A percentile compares a stretch with the other conserved stretches of the same genome.
These are phyloP conservation scores for Entophlyctis luteolus DNA, from an alignment of 192 early-diverging fungal genomes.

Conservation along the genomic window DNA sequence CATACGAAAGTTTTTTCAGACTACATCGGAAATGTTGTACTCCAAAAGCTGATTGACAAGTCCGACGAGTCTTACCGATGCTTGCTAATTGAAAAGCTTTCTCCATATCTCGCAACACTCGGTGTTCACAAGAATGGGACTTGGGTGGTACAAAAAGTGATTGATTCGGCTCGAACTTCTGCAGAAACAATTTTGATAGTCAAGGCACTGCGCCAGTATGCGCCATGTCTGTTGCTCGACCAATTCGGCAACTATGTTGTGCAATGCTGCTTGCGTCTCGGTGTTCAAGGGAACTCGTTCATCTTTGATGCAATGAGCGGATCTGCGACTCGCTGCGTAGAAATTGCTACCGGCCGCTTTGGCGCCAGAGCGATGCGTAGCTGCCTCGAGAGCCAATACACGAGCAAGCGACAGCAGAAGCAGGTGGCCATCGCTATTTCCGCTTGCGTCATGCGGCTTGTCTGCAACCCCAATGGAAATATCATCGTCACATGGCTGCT, in stretches of 20 bases:
- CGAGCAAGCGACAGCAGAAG: constrained; percentile 85
- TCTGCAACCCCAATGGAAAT: constrained; percentile 87
- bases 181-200: constrained; percentile 57
- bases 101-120: constrained; percentile 80
- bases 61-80: constrained; percentile 65
- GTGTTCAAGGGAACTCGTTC: constrained; percentile 64
- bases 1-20: constrained; percentile 36
- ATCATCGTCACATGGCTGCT: constrained; percentile 92
- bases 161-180: constrained; percentile 78
- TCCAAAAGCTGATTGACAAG: constrained; percentile 89
- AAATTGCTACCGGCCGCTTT: constrained; percentile 88
- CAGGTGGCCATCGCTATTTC: constrained; percentile 86
- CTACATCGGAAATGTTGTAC: constrained; percentile 95
- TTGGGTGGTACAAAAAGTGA: constrained; percentile 97
- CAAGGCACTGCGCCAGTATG: constrained; percentile 53
- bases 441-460: constrained; percentile 71
- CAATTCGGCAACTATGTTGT: constrained; percentile 99
- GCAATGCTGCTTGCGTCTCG: constrained; percentile 86
- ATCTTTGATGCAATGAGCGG: constrained; percentile 84
- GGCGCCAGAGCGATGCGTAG: constrained; percentile 90
- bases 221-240: constrained; percentile 85
- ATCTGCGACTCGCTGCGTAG: constrained; percentile 66
- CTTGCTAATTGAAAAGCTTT: constrained; percentile 73
- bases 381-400: constrained; percentile 83
- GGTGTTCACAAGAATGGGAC: constrained; percentile 98